Base-by-base conservation (phyloP, 169 alveolate genomes). In the Plasmodium billcollinsi region DNA sequence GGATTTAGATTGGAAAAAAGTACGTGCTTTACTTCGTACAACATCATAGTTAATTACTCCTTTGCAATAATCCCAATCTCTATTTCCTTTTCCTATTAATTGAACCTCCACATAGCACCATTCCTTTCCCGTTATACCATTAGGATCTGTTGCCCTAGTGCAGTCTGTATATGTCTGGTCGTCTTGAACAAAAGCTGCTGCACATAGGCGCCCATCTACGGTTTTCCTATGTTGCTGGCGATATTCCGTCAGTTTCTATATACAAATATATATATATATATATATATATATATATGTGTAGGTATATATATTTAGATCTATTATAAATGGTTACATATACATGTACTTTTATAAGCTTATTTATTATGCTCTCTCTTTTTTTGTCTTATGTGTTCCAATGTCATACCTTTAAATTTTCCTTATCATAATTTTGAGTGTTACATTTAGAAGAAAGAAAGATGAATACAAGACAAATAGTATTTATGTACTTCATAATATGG, bases 31-130 rank as follows among this genome's bases (percentile, higher is more conserved):
- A 43, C 93, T 80, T 33, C 97, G 86, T 33, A 95, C 93, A 74
- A 93, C 74, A 71, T 92, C 97, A 62, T 95, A 95, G 78, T 94
- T 94, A 15, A 91, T 92, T 15, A 94, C 94, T 14, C 97, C 97
- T 85, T 93, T 95, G 67, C 98, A 95, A 58, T 94, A 96, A 85
- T 96, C 97, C 98, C 98, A 96, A 92, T 96, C 98, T 43, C 97
- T 88, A 39, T 89, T 88, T n/a, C 98, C 98, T 24, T 95, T 95
- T 29, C 98, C 97, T 56, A 96, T 91, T 24, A 96, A 89, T 73
- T 96, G 98, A 20, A 96, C 98, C 85, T 96, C 98, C 39, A 96
- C 97, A 90, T 96, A 96, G 73, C 98, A 97, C 98, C 98, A 97
- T 49, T 95, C 98, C 45, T 97, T 75, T 21, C 97, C 97, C 89